phyloP scores from a whole-genome alignment of 768 basidiomycete genomes.

The Suillus plorans region DNA sequence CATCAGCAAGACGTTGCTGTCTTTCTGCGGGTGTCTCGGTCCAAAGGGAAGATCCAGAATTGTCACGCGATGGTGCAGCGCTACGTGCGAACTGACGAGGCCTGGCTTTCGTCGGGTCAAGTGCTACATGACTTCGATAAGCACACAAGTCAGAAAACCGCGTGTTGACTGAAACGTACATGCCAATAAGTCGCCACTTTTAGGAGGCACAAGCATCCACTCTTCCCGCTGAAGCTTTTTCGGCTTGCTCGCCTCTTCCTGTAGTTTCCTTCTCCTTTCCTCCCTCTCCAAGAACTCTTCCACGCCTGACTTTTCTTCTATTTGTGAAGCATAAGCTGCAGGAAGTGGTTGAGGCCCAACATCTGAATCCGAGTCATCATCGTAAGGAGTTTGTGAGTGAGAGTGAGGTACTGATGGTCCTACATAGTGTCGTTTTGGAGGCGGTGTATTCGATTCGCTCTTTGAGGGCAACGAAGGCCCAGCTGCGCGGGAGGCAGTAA shows the following conservation, averaged over 20 bases:
- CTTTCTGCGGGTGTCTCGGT: conserved; percentile 96
- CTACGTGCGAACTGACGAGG: conserved; percentile 77
- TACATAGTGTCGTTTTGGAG: conserved; percentile 38
- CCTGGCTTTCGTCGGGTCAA: conserved; percentile 86
- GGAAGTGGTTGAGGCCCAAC: conserved; percentile 83
- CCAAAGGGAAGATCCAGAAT: conserved; percentile 74
- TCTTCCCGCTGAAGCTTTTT: conserved; percentile 84
- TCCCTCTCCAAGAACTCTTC: conserved; percentile 85
- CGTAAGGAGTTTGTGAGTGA: conserved; percentile 30
- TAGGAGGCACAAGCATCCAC: conserved; percentile 98
- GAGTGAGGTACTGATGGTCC: conserved; percentile 59
- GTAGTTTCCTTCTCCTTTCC: conserved; percentile 66
- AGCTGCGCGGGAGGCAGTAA: conserved; percentile 45
- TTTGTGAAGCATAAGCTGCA: conserved; percentile 27
- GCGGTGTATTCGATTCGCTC: conserved; percentile 16
- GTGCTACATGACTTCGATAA: conserved; percentile 42
- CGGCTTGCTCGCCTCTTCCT: conserved; percentile 79
- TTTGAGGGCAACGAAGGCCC: conserved; percentile 26
- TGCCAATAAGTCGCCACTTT: conserved; percentile 72
- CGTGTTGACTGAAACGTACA: conserved; percentile 50
- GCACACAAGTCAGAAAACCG: neutral
- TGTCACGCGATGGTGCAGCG: conserved; percentile 36
- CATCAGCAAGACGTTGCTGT: conserved; percentile 89
- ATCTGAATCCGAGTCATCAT: conserved; percentile 70
- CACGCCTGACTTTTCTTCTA: conserved; percentile 61